Percentiles rank a stretch among this genome's conserved stretches.
Conservation (phyloP, 306 rosid species). For the Ammopiptanthus mongolicus region DNA sequence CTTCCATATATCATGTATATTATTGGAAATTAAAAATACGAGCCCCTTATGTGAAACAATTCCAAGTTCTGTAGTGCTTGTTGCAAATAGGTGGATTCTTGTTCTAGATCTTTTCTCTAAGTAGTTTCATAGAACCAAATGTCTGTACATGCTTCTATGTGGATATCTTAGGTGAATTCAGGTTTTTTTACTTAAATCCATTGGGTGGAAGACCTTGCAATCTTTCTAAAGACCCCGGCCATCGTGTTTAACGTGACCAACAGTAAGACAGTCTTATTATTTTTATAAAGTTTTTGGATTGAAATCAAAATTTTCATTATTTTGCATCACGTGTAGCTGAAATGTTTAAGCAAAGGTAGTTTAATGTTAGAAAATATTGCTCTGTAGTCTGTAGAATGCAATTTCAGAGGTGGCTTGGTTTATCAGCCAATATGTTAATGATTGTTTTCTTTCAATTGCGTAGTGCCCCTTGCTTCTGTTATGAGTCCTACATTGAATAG, state of each 20-base stretch:
- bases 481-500: no score
- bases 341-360: slow-evolving; percentile 5
- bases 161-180: background rate
- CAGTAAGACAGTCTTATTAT: background rate
- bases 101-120: background rate
- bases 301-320: background rate
- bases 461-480: background rate
- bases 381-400: background rate
- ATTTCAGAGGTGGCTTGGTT: background rate
- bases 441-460: slow-evolving; percentile 12
- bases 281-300: background rate
- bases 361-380: background rate
- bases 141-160: background rate
- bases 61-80: background rate
- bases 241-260: background rate
- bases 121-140: background rate
- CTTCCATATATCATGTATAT: background rate
- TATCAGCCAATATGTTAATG: background rate
- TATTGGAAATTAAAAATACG: background rate
- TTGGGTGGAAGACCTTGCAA: background rate
- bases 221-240: background rate
- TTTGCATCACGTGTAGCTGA: background rate
- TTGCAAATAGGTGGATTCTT: background rate
- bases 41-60: background rate
- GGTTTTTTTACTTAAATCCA: background rate